These are phyloP conservation scores for Penicillium capsulatum DNA, from an alignment of 2,329 filamentous ascomycete genomes.

Conservation along the genomic window DNA sequence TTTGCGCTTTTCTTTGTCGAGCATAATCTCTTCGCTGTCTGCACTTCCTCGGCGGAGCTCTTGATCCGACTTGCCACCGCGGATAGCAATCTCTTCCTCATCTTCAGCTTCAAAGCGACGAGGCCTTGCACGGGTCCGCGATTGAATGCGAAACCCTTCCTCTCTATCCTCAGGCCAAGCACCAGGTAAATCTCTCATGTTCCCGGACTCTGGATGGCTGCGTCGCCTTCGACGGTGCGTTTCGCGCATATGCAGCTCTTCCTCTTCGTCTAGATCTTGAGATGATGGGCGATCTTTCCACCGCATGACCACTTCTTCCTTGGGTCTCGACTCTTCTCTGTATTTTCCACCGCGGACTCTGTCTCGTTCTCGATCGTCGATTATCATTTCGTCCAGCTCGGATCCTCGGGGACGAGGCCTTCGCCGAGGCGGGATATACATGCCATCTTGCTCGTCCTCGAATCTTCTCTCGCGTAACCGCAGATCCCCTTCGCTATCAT, in stretches of 20 bases:
- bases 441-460: constrained; percentile 7
- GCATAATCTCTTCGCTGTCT: constrained; percentile 9
- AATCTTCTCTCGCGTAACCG: constrained; percentile 1
- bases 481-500: constrained; percentile 2
- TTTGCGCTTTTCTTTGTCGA: constrained; percentile 11
- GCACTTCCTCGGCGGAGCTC: constrained; percentile 5
- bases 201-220: constrained; percentile 6
- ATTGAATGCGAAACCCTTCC: constrained; percentile 7
- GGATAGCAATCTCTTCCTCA: constrained; percentile 36
- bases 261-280: constrained; percentile 8
- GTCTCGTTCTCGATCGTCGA: constrained; percentile 18
- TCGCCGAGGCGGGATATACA: constrained; percentile 3
- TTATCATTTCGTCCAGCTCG: constrained; percentile 32
- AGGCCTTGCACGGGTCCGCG: constrained; percentile 9
- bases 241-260: constrained; percentile 7
- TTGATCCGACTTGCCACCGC: constrained; percentile 26
- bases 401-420: constrained; percentile 6
- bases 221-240: constrained; percentile 6
- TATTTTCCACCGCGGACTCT: constrained; percentile 12
- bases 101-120: constrained; percentile 2
- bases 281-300: constrained; percentile 17
- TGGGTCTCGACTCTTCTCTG: constrained; percentile 5
- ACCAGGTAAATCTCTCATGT: constrained; percentile 7
- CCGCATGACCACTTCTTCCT: constrained; percentile 26
- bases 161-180: constrained; percentile 7